Conservation (phyloP, 768 basidiomycete genomes). For the Auricularia heimuer region DNA sequence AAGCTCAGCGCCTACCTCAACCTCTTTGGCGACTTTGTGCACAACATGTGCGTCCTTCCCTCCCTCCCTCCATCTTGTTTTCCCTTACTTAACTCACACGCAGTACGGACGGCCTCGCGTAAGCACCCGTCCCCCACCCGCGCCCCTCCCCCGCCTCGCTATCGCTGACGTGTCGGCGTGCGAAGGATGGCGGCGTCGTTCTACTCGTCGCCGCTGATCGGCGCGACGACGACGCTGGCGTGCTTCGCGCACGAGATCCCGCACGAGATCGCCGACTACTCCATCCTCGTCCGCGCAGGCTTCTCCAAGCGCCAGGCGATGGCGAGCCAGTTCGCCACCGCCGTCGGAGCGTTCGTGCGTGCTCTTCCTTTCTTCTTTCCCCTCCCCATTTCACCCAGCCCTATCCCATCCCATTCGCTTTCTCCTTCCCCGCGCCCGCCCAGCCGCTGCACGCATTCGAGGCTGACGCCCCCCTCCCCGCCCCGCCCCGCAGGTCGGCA, state of each 20-base stretch:
- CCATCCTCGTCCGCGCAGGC: constrained; percentile 82
- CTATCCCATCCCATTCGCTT: neutral
- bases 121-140: constrained; percentile 23
- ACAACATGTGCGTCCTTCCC: constrained; percentile 63
- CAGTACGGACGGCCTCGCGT: constrained; percentile 91
- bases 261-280: constrained; percentile 95
- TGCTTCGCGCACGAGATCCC: constrained; percentile 95
- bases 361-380: constrained; percentile 14
- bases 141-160: neutral
- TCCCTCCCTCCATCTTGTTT: too few species aligned
- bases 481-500: constrained; percentile 18
- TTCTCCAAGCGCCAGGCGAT: constrained; percentile 88
- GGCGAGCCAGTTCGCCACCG: constrained; percentile 88
- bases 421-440: too few species aligned
- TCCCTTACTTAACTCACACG: too few species aligned
- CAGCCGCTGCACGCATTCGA: too few species aligned
- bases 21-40: constrained; percentile 86
- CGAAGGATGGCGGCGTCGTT: constrained; percentile 89
- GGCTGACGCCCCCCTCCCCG: too few species aligned
- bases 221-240: constrained; percentile 89
- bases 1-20: constrained; percentile 80
- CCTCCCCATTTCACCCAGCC: constrained; percentile 15
- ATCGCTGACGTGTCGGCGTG: constrained; percentile 5
- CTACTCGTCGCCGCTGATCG: constrained; percentile 89
- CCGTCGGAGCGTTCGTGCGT: constrained; percentile 84